Percentiles rank a stretch among this genome's conserved stretches.
phyloP scores from a whole-genome alignment of 1,284 basidiomycete genomes.

The Agaricales sp. region DNA sequence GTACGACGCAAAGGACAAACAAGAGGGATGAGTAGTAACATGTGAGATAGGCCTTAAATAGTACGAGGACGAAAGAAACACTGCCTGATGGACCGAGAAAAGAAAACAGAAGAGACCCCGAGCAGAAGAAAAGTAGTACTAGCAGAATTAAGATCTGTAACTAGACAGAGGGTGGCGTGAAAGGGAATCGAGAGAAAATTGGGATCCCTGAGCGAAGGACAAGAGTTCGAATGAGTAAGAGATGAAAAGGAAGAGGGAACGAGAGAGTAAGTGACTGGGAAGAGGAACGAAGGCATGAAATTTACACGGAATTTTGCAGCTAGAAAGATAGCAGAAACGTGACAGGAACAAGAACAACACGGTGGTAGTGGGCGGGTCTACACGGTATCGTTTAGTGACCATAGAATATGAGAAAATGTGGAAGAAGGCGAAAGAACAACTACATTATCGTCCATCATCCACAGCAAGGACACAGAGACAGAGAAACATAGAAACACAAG shows the following conservation, averaged over 20 bases:
- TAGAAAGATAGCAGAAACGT: too few species aligned
- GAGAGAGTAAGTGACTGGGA: neutral
- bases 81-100: too few species aligned
- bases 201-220: neutral
- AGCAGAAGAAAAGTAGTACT: neutral
- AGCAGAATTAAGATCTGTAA: too few species aligned
- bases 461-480: neutral
- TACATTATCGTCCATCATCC: neutral
- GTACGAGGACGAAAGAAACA: neutral
- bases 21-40: neutral
- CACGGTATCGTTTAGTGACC: neutral
- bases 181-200: neutral
- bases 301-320: too few species aligned
- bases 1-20: neutral
- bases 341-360: neutral
- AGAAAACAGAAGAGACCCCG: neutral
- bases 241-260: neutral
- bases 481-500: neutral
- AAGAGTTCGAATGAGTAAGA: neutral
- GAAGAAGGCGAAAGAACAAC: neutral
- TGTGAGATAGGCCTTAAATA: neutral
- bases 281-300: too few species aligned
- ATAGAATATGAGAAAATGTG: neutral
- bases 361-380: neutral
- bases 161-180: neutral